phyloP scores from a whole-genome alignment of 768 basidiomycete genomes.

The Rhodotorula kratochvilovae region DNA sequence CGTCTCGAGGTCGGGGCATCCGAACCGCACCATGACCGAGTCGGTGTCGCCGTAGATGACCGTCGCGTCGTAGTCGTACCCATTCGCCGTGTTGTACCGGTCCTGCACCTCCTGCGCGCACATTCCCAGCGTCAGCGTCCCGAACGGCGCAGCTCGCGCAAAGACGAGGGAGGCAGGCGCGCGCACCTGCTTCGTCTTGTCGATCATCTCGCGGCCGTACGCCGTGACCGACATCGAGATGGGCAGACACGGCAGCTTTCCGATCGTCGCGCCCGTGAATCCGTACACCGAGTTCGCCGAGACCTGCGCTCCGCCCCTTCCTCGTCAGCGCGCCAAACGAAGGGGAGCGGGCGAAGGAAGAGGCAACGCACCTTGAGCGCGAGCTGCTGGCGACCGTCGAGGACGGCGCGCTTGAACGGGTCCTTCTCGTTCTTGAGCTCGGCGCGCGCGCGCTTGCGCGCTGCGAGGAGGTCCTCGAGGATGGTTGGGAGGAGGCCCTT shows the following conservation, averaged over 20 bases:
- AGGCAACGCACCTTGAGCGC: constrained; percentile 77
- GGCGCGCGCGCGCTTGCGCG: constrained; percentile 88
- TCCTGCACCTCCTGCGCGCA: constrained; percentile 72
- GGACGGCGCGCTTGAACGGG: constrained; percentile 91
- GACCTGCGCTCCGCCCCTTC: constrained; percentile 56
- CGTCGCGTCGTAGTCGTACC: constrained; percentile 77
- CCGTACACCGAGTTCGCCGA: constrained; percentile 99
- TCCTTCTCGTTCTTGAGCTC: constrained; percentile 96
- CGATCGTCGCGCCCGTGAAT: constrained; percentile 95
- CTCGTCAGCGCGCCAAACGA: not conserved
- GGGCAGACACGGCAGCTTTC: constrained; percentile 88
- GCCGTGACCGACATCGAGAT: constrained; percentile 94
- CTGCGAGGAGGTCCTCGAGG: constrained; percentile 85
- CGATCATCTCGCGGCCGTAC: constrained; percentile 98
- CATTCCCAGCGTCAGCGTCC: not conserved
- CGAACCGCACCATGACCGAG: constrained; percentile 98
- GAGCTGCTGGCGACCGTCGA: constrained; percentile 93
- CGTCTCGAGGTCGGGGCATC: constrained; percentile 72
- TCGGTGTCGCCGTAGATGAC: constrained; percentile 99
- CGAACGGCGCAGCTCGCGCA: not conserved
- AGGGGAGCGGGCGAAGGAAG: not conserved
- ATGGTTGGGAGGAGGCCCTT: constrained; percentile 89
- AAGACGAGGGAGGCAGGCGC: not conserved
- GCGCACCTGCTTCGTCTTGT: constrained; percentile 78
- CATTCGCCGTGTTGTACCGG: constrained; percentile 78